Base-by-base conservation (phyloP, 23 red algal species). In the Gracilaria domingensis region DNA sequence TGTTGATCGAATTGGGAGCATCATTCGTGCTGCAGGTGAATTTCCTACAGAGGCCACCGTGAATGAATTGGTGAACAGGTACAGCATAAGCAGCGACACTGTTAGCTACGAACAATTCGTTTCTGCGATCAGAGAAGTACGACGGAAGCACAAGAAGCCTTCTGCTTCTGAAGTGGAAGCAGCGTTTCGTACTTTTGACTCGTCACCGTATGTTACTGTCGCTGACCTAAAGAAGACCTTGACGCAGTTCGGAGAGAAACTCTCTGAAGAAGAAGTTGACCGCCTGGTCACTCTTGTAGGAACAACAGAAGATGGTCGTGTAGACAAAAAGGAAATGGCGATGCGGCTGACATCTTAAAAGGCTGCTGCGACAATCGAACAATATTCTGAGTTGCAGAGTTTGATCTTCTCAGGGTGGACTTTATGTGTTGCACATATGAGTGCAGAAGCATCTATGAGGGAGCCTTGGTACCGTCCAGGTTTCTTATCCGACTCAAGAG, bases 311-410 rank as follows among this genome's bases (percentile, higher is more conserved):
- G 54, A 82, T 28, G 79, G 79, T 21, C 79, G 79, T 62, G 16
- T 82, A 64, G 79, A 82, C 30, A 62, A 82, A 16, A 65, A 82
- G 23, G 58, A 82, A 82, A 59, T 82, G 53, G 79, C 79, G 11
- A 55, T 53, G 21, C 53, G 13, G 45, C 47, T 82, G 16, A 82
- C 58, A 44, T 82, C 79, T 24, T 82, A 65, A 58, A 35, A 47
- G 5, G 42, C 42, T n/a, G n/a, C n/a, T n/a, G n/a, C n/a, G n/a
- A n/a, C n/a, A n/a, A n/a, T n/a, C n/a, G n/a, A n/a, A n/a, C n/a
- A n/a, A n/a, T n/a, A n/a, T n/a, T n/a, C n/a, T n/a, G n/a, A n/a
- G n/a, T n/a, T n/a, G n/a, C n/a, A n/a, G n/a, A n/a, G n/a, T n/a
- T n/a, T n/a, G n/a, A n/a, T n/a, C n/a, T n/a, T n/a, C 42, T 11